Evolutionary conservation across 2,329 filamentous ascomycete species (phyloP), one percentile per base, ranked within the genome.

Genomic region (Scedosporium aurantiacum): DNA sequence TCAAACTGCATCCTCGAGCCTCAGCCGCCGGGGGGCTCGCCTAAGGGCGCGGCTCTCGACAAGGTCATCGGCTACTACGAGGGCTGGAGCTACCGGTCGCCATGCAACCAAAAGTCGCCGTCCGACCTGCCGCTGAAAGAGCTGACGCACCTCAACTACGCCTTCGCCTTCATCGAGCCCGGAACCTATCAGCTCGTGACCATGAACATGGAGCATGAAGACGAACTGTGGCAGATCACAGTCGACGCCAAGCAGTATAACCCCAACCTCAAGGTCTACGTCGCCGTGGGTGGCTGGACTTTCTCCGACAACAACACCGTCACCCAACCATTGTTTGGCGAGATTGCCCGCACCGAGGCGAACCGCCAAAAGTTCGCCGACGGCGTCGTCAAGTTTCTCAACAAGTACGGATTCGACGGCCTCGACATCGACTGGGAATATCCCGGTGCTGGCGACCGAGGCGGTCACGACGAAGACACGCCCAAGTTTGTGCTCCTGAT

Each of bases 371-470:
- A 63, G 0, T 81, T 80, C 63, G 70, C 75, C 60, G 62, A 66
- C 1, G 72, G 69, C 0, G 63, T 78, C 0, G 61, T 73, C 1
- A 57, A 61, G 1, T 79, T 81, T 64, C 69, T 80, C 66, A 37
- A 65, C 1, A 71, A 67, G 5, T 78, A 77, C 64, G 69, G 69
- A 2, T 78, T 80, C 58, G 73, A 76, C 63, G 76, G 76, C 2
- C 68, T 78, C 1, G 76, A 80, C 58, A 65, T 80, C n/a, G 75
- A 80, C 63, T 80, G 77, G 78, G 72, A 75, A 55, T 71, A 74
- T 57, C 69, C 69, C 8, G 60, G 59, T 3, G 62, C 64, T 12
- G 47, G 60, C 60, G 16, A 43, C 23, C 4, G 21, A 52, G 47
- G 47, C 47, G 21, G 47, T 52, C 32, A 25, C 23, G 16, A 28